phyloP scores from a whole-genome alignment of 73 alveolate species.

The Uronychia setigera region DNA sequence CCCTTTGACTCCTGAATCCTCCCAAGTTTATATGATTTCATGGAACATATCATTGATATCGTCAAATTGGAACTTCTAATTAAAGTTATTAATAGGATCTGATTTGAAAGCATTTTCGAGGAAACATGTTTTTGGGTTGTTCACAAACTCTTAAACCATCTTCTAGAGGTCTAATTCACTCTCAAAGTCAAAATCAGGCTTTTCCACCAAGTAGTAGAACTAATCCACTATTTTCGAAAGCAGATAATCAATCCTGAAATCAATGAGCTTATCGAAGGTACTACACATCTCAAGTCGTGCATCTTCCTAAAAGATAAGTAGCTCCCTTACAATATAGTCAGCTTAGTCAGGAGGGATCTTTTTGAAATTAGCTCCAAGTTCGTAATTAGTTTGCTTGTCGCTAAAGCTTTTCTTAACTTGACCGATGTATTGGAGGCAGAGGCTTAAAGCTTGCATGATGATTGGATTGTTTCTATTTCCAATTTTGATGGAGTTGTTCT shows the following conservation, averaged over 20 bases:
- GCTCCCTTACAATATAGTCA: not conserved
- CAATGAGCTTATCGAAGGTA: slow-evolving; percentile 24
- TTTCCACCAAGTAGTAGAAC: slow-evolving; percentile 14
- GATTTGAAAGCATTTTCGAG: not conserved
- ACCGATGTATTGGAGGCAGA: slow-evolving; percentile 12
- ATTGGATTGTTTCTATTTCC: slow-evolving; percentile 26
- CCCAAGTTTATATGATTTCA: not conserved
- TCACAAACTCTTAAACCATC: not conserved
- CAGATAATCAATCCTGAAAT: slow-evolving; percentile 22
- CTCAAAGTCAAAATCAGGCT: slow-evolving; percentile 9
- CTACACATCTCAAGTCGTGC: slow-evolving; percentile 26
- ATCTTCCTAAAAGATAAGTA: slow-evolving; percentile 9
- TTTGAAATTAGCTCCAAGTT: not conserved
- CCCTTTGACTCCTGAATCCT: not conserved
- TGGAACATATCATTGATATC: not conserved
- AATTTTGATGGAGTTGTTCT: slow-evolving; percentile 1
- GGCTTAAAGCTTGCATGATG: slow-evolving; percentile 13
- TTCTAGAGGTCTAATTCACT: not conserved
- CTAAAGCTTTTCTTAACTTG: slow-evolving; percentile 6
- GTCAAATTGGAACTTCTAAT: not conserved
- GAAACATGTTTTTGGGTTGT: not conserved
- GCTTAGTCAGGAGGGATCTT: not conserved
- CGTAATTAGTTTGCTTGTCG: not conserved
- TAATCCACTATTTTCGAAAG: slow-evolving; percentile 27
- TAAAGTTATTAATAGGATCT: not conserved